Evolutionary conservation across 2,329 filamentous ascomycete species (phyloP).

Genomic region (Alternaria brassicae): DNA sequence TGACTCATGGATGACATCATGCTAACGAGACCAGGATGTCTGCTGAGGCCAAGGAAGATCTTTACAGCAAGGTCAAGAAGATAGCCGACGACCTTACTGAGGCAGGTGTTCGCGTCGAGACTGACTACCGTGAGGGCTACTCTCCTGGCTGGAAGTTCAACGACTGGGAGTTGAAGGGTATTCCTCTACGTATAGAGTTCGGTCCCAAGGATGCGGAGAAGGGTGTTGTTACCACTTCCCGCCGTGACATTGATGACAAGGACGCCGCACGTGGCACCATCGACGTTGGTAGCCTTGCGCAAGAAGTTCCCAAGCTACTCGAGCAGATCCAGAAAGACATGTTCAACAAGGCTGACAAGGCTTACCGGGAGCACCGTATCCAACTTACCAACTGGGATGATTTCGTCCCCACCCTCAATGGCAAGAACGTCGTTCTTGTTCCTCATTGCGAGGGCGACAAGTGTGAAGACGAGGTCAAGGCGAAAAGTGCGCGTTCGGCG

Average conservation of each 20-base stretch:
- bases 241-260: constrained; percentile 86
- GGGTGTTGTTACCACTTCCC: constrained; percentile 81
- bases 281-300: constrained; percentile 74
- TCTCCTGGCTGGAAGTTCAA: constrained; percentile 97
- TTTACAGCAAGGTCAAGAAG: constrained; percentile 76
- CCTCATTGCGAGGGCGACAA: constrained; percentile 84
- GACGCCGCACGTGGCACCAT: constrained; percentile 65
- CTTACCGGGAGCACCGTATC: constrained; percentile 82
- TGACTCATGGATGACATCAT: neutral
- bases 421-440: constrained; percentile 91
- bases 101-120: constrained; percentile 77
- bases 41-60: constrained; percentile 77
- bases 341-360: constrained; percentile 74
- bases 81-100: constrained; percentile 73
- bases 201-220: constrained; percentile 93
- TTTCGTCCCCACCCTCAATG: constrained; percentile 86
- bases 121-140: constrained; percentile 88
- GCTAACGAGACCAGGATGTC: constrained; percentile 45
- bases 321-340: constrained; percentile 90
- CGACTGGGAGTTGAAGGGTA: constrained; percentile 96
- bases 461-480: constrained; percentile 96
- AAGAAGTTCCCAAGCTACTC: constrained; percentile 78
- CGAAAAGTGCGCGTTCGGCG: constrained; percentile 80
- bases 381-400: constrained; percentile 86
- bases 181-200: constrained; percentile 92